phyloP scores from a whole-genome alignment of 2,329 filamentous ascomycete genomes.

The Malbranchea cinnamomea region DNA sequence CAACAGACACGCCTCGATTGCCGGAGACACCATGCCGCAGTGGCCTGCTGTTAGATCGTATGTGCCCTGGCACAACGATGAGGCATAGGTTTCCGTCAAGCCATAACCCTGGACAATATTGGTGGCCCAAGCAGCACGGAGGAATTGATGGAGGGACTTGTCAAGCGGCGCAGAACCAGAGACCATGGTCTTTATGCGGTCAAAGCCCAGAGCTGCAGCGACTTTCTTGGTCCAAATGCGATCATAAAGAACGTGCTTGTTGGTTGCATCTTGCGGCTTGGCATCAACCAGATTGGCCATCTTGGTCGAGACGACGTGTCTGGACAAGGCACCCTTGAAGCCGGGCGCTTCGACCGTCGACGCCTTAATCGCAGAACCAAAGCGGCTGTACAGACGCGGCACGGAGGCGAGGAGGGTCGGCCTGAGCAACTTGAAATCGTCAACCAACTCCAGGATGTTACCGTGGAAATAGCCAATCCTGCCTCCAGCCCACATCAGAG shows the following conservation, averaged over 20 bases:
- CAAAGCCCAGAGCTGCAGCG: conserved; percentile 63
- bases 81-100: conserved; percentile 83
- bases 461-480: conserved; percentile 88
- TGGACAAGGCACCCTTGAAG: conserved; percentile 64
- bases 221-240: conserved; percentile 88
- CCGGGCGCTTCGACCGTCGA: conserved; percentile 67
- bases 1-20: conserved; percentile 61
- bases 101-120: conserved; percentile 80
- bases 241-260: conserved; percentile 33
- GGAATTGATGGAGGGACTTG: conserved; percentile 72
- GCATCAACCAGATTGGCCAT: conserved; percentile 60
- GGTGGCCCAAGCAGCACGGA: conserved; percentile 68
- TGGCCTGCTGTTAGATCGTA: conserved; percentile 65
- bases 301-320: conserved; percentile 67
- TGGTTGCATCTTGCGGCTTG: conserved; percentile 54
- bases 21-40: conserved; percentile 57
- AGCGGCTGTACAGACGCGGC: conserved; percentile 80
- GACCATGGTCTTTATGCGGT: conserved; percentile 57
- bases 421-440: conserved; percentile 76
- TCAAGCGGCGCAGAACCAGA: conserved; percentile 86
- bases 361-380: conserved; percentile 67
- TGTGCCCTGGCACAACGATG: conserved; percentile 51
- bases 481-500: conserved; percentile 54
- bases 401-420: conserved; percentile 79
- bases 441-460: conserved; percentile 69